Evolutionary conservation across 768 basidiomycete species (phyloP), one percentile per base, ranked within the genome.

Genomic region (Lentinula lateritia): DNA sequence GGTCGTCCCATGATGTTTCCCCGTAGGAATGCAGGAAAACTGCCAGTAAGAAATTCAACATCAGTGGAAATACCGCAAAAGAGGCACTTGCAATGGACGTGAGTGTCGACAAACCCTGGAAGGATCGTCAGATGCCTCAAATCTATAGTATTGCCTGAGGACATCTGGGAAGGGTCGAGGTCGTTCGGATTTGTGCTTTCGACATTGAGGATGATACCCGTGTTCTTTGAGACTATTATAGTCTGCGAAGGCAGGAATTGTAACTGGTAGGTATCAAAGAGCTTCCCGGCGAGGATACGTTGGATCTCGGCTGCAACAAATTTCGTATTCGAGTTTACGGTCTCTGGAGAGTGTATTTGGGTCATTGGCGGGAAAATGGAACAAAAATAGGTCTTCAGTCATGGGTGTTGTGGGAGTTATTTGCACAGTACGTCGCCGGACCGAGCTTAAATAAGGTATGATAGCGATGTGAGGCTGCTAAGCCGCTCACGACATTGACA

Each of bases 21-120:
- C 75, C 66, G 67, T 86, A 88, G 0, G 83, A 75, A 66, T 86
- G 85, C 5, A 87, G 72, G 66, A 88, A 87, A 35, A 88, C 84
- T 85, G 58, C 13, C 32, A 39, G 23, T 5, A 42, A 9, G 23
- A 20, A 32, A 13, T 15, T 39, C 48, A 16, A 32, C n/a, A 28
- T 35, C 16, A 9, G 36, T 5, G 38, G 13, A 38, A 50, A 20
- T 8, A 13, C 8, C 12, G 23, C 9, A 38, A 18, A 15, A 43
- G 48, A 23, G 45, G 42, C 15, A 70, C 80, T 68, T 64, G 82
- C 83, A 67, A 66, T 83, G 84, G 32, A 86, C 84, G 66, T 85
- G 84, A 0, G 74, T 71, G 62, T 86, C 84, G 13, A 85, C 81
- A 58, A 85, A 80, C 0, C 85, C 84, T 10, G 85, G 85, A 4